Evolutionary conservation across 208 protist genomes (phyloP).

Genomic region (Crithidia sp.): DNA sequence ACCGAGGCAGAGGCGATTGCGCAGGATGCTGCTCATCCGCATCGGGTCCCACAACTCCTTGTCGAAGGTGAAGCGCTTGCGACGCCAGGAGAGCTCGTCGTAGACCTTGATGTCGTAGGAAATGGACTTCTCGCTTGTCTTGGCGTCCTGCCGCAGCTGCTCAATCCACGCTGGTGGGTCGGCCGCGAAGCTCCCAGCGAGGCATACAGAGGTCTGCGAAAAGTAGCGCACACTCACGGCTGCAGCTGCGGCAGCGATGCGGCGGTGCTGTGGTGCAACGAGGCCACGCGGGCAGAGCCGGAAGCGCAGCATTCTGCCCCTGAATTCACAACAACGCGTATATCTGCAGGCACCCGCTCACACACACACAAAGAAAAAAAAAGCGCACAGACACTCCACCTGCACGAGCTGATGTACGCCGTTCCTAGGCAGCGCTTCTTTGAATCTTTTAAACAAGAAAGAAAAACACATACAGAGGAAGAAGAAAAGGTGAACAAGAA

Average conservation of each 20-base stretch:
- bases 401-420: too few species aligned
- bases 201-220: neutral
- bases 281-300: neutral
- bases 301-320: constrained; percentile 21
- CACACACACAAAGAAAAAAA: neutral
- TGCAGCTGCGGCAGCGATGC: neutral
- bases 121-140: constrained; percentile 67
- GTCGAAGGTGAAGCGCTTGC: constrained; percentile 78
- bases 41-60: constrained; percentile 84
- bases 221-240: neutral
- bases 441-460: neutral
- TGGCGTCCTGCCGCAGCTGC: constrained; percentile 72
- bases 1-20: constrained; percentile 79
- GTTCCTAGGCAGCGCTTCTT: too few species aligned
- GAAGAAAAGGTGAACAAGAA: neutral
- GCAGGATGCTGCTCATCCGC: constrained; percentile 83
- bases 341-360: neutral
- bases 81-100: constrained; percentile 83
- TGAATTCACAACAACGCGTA: neutral
- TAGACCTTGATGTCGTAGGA: constrained; percentile 92
- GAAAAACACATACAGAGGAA: neutral
- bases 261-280: neutral
- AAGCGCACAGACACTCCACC: too few species aligned
- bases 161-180: constrained; percentile 70
- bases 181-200: neutral